phyloP scores from a whole-genome alignment of 257 asterid genomes.

The Solanum bukasovii region DNA sequence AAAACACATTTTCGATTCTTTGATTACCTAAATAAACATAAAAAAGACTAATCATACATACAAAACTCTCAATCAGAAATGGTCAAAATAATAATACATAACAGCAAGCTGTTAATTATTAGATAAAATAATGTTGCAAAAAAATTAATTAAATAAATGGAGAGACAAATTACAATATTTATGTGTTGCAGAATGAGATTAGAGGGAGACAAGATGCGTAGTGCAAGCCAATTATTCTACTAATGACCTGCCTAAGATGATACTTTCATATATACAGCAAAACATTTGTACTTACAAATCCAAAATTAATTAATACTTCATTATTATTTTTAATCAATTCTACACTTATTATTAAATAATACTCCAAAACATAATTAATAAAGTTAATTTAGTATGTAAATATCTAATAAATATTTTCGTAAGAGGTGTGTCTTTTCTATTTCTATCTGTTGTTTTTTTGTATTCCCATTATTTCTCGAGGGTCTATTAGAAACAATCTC shows the following conservation, averaged over 20 bases:
- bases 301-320: not conserved
- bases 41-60: not conserved
- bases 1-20: not conserved
- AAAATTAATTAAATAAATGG: not conserved
- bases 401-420: not conserved
- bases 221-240: not conserved
- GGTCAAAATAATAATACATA: not conserved
- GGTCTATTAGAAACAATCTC: not conserved
- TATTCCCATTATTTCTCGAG: not conserved
- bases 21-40: not conserved
- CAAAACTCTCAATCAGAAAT: not conserved
- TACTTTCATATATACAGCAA: not conserved
- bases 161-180: not conserved
- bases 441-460: not conserved
- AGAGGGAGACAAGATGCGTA: not conserved
- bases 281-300: not conserved
- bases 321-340: not conserved
- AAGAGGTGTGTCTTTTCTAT: not conserved
- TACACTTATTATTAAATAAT: not conserved
- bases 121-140: not conserved
- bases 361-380: not conserved
- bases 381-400: not conserved
- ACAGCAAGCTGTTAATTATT: not conserved
- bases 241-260: conserved; percentile 2
- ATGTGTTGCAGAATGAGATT: not conserved